Conservation (phyloP, 495 filamentous ascomycete genomes). For the Xylaria acuta region DNA sequence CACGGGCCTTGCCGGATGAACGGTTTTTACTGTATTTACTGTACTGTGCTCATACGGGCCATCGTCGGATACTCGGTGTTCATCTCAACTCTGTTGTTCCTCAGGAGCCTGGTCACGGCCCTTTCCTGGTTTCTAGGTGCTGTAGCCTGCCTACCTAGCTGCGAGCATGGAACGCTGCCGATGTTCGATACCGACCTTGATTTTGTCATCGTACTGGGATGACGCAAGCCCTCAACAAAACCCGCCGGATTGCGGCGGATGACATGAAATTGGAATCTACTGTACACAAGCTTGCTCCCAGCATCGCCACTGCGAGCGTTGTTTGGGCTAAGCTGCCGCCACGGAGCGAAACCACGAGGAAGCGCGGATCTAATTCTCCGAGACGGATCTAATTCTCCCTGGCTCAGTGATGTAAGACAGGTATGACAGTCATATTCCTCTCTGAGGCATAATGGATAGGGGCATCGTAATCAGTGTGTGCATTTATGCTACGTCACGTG, state of each 20-base stretch:
- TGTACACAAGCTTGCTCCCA: neutral
- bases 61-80: slow-evolving; percentile 11
- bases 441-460: neutral
- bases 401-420: neutral
- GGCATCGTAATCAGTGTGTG: neutral
- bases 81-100: neutral
- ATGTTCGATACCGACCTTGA: neutral
- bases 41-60: neutral
- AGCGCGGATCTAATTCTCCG: neutral
- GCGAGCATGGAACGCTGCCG: neutral
- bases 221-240: slow-evolving; percentile 3
- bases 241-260: neutral
- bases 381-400: neutral
- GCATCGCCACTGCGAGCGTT: neutral
- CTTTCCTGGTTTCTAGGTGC: slow-evolving; percentile 1
- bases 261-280: slow-evolving; percentile 6
- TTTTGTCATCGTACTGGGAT: slow-evolving; percentile 14
- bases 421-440: neutral
- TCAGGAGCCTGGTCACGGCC: neutral
- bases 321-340: neutral
- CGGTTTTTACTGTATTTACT: neutral
- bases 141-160: neutral
- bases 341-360: neutral
- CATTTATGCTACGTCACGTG: slow-evolving; percentile 13
- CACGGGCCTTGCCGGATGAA: neutral